Evolutionary conservation across 1,139 yeast species (phyloP), one percentile per base, ranked within the genome.

Genomic region (Nakaseomyces uthaithaninus): DNA sequence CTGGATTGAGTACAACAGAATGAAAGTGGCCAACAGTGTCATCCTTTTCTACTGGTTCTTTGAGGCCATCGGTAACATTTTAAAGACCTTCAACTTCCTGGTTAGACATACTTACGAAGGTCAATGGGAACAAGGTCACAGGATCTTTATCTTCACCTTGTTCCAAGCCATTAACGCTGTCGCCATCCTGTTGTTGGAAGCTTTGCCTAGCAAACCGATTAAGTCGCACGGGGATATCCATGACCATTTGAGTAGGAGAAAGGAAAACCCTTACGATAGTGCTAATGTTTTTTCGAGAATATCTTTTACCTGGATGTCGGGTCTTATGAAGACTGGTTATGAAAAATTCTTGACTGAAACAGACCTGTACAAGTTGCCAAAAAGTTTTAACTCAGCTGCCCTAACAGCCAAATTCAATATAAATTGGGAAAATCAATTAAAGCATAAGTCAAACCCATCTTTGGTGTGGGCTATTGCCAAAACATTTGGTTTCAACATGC

Each of bases 271-370:
- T 3, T 78, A 74, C 47, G 97, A 89, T 53, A 65, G 65, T 27
- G 94, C 99, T 10, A 83, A 89, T 56, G 66, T 87, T 18, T 87
- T 89, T 54, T 77, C 94, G 14, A 72, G 75, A 46, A 67, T 93
- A 44, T 78, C 94, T 0, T 91, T 91, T 60, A 68, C 77, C 33
- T 91, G 99, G 99, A 83, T 91, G 94, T 76, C 89, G 2, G 84
- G 80, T 4, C 68, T 91, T 56, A 89, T 91, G 95, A 79, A 71
- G 56, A 74, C 73, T 44, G 99, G 99, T 18, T 85, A 83, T 57
- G 63, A 69, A 22, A 79, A 80, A 43, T 91, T 64, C 58, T 69
- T 91, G 50, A 73, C 80, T 9, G 91, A 83, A 54, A 66, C 68
- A 2, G 97, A 91, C 61, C 71, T 91, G 50, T 96, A 96, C 12